Evolutionary conservation across 1,284 basidiomycete genomes (phyloP).

Genomic region (Tilletia walkeri): DNA sequence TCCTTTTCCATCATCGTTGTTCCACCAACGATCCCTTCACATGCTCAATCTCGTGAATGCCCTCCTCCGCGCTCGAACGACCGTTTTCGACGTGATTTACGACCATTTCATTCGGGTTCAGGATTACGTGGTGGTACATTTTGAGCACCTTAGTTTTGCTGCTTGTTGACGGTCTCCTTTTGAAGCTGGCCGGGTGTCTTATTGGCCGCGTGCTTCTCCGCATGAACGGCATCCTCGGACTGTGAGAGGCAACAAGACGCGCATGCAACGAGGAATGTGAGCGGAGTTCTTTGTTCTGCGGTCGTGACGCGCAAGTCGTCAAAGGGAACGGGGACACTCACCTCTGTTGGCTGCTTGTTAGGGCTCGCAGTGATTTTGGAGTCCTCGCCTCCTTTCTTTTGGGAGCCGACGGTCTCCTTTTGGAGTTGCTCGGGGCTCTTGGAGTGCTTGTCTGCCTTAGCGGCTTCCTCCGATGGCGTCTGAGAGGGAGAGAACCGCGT

Average conservation of each 20-base stretch:
- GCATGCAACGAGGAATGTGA: no score
- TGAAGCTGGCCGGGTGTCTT: slow-evolving; percentile 35
- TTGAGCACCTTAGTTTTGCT: no score
- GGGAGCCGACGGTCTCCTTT: slow-evolving; percentile 24
- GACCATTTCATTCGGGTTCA: no score
- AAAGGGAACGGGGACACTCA: background rate
- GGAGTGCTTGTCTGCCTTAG: slow-evolving; percentile 37
- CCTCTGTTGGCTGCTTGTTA: slow-evolving; percentile 8
- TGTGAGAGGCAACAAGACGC: background rate
- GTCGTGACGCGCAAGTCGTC: background rate
- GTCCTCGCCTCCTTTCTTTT: background rate
- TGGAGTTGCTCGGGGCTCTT: slow-evolving; percentile 35
- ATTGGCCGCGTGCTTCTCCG: slow-evolving; percentile 30
- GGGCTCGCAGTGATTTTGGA: slow-evolving; percentile 4
- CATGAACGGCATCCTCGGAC: slow-evolving; percentile 41
- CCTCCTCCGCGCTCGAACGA: no score
- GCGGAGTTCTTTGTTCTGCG: no score
- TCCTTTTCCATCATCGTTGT: no score
- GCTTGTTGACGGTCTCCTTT: slow-evolving; percentile 24
- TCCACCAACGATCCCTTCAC: no score
- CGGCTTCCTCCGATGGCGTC: slow-evolving; percentile 34
- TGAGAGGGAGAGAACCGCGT: background rate
- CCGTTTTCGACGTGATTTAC: no score
- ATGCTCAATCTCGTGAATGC: no score
- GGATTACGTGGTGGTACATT: no score